Evolutionary conservation across 1,139 yeast species (phyloP).

Genomic region (Diutina sp.): DNA sequence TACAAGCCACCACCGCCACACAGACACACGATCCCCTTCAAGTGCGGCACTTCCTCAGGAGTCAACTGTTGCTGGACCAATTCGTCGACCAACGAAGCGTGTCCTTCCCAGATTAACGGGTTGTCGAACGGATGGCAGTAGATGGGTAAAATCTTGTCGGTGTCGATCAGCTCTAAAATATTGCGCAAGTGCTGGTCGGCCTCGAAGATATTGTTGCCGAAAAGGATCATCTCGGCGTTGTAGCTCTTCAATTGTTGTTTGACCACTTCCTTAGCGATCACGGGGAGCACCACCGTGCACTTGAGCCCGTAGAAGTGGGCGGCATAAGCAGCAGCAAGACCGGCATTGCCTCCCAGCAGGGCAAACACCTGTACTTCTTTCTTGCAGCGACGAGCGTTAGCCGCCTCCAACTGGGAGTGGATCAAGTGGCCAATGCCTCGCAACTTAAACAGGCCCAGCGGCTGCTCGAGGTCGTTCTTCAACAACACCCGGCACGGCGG

Average conservation of each 20-base stretch:
- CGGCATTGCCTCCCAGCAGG: conserved; percentile 37
- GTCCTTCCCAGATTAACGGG: conserved; percentile 28
- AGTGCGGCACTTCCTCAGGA: conserved; percentile 8
- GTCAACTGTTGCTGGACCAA: conserved; percentile 12
- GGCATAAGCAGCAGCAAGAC: conserved; percentile 30
- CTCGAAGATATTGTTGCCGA: conserved; percentile 24
- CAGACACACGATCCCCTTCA: conserved; percentile 26
- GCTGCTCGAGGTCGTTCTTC: conserved; percentile 57
- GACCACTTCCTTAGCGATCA: conserved; percentile 14
- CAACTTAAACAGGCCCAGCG: conserved; percentile 46
- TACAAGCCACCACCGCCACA: conserved; percentile 34
- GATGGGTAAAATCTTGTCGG: conserved; percentile 11
- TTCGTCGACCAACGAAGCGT: conserved; percentile 22
- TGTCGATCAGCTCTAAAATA: conserved; percentile 10
- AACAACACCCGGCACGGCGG: conserved; percentile 27
- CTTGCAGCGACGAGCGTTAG: not conserved
- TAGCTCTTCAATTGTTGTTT: conserved; percentile 12
- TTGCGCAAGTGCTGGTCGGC: conserved; percentile 20
- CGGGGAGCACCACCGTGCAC: conserved; percentile 30
- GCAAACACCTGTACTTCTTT: conserved; percentile 19
- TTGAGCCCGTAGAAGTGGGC: conserved; percentile 13
- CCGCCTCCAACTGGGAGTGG: not conserved
- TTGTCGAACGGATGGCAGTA: conserved; percentile 32
- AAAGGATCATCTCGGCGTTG: conserved; percentile 18
- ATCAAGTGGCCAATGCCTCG: conserved; percentile 27